Percentiles rank a stretch among this genome's conserved stretches.
Evolutionary conservation across 352 stramenopile genomes (phyloP).

Genomic region (Phytophthora lateralis): DNA sequence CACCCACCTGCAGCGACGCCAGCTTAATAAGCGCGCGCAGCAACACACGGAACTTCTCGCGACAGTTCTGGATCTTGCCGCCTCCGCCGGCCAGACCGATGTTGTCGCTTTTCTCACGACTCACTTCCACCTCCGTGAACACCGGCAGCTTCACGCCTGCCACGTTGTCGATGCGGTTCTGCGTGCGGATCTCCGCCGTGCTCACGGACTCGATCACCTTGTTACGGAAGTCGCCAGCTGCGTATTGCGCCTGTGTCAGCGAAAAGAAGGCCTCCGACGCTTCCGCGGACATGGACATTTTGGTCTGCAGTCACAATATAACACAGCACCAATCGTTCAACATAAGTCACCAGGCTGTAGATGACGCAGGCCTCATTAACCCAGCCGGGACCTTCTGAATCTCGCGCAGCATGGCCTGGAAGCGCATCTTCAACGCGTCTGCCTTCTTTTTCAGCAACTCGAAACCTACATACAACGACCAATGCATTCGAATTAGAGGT

Average conservation of each 20-base stretch:
- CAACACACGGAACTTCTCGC: slow-evolving; percentile 87
- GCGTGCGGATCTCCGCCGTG: slow-evolving; percentile 95
- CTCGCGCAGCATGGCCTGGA: slow-evolving; percentile 87
- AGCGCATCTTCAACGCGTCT: slow-evolving; percentile 98
- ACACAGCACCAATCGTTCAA: too few species aligned
- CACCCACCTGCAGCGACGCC: slow-evolving; percentile 76
- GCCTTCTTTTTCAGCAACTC: slow-evolving; percentile 97
- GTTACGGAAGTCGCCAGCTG: slow-evolving; percentile 96
- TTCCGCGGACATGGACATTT: slow-evolving; percentile 88
- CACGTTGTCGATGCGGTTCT: slow-evolving; percentile 99
- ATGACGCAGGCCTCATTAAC: not conserved
- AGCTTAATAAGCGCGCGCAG: slow-evolving; percentile 89
- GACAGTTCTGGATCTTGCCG: slow-evolving; percentile 97
- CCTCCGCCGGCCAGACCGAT: slow-evolving; percentile 96
- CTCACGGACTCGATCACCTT: slow-evolving; percentile 97
- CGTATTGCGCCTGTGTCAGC: slow-evolving; percentile 98
- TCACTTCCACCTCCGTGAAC: slow-evolving; percentile 97
- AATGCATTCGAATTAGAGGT: slow-evolving; percentile 1
- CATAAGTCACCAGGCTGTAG: not conserved
- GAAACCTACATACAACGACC: slow-evolving; percentile 51
- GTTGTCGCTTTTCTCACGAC: slow-evolving; percentile 93
- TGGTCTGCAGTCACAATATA: slow-evolving; percentile 55
- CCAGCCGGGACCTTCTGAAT: slow-evolving; percentile 72
- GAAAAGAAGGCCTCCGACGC: slow-evolving; percentile 97
- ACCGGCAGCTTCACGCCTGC: slow-evolving; percentile 99